A percentile compares a stretch with the other conserved stretches of the same genome.
Evolutionary conservation across 1,139 yeast species (phyloP).

Genomic region (Diutina pseudorugosa): DNA sequence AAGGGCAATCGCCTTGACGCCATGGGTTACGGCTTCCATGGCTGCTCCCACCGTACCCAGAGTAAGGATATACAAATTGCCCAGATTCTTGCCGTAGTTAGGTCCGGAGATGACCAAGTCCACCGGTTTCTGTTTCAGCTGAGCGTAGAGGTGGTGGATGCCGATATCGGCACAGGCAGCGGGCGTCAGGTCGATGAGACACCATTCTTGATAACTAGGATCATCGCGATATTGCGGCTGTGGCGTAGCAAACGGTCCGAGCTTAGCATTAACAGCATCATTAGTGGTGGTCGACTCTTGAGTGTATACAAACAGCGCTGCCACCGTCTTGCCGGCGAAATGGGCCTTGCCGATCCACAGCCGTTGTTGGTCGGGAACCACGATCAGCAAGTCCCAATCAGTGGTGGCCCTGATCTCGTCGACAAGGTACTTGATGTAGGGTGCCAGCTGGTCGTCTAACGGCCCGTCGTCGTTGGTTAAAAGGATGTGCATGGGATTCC

Average conservation of each 20-base stretch:
- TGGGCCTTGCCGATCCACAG: constrained; percentile 99
- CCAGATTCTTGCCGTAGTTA: constrained; percentile 85
- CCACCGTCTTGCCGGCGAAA: constrained; percentile 70
- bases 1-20: constrained; percentile 63
- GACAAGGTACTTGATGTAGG: constrained; percentile 73
- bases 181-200: constrained; percentile 80
- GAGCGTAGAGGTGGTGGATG: constrained; percentile 47
- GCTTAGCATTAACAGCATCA: constrained; percentile 30
- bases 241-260: constrained; percentile 58
- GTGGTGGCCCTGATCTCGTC: constrained; percentile 53
- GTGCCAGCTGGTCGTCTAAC: constrained; percentile 66
- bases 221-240: constrained; percentile 13
- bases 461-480: constrained; percentile 96
- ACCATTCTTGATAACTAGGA: constrained; percentile 62
- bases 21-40: constrained; percentile 83
- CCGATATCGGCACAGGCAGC: constrained; percentile 94
- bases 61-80: constrained; percentile 80
- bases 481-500: constrained; percentile 25
- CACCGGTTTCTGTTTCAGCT: constrained; percentile 35
- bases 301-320: constrained; percentile 57
- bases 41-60: constrained; percentile 98
- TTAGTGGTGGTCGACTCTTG: constrained; percentile 20
- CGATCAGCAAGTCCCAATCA: constrained; percentile 78
- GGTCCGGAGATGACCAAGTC: constrained; percentile 92
- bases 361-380: constrained; percentile 60